These are phyloP conservation scores for Talaromyces sp. DNA, from an alignment of 2,329 filamentous ascomycete genomes.

Conservation along the genomic window DNA sequence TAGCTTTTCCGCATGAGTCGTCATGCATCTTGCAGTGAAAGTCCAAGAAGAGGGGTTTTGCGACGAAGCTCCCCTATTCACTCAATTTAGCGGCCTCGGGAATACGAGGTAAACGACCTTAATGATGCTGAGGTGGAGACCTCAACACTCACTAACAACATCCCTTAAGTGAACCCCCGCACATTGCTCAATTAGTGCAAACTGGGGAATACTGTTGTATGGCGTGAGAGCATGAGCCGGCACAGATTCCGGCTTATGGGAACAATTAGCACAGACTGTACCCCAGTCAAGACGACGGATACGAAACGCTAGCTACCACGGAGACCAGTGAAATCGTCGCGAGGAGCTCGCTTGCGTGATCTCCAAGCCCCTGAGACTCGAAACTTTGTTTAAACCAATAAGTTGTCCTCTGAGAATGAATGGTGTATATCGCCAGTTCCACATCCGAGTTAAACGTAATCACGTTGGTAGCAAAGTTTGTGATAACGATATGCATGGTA, in stretches of 20 bases:
- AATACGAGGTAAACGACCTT: conserved; percentile 8
- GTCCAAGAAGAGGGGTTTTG: not conserved
- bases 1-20: not conserved
- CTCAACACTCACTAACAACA: not conserved
- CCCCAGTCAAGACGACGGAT: not conserved
- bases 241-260: not conserved
- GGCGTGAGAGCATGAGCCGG: not conserved
- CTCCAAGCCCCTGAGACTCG: not conserved
- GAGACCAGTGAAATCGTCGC: not conserved
- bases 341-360: not conserved
- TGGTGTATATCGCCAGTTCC: not conserved
- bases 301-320: not conserved
- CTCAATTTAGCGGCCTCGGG: not conserved
- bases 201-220: not conserved
- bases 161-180: not conserved
- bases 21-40: not conserved
- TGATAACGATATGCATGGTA: too few relatives aligned
- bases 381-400: not conserved
- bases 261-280: not conserved
- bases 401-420: not conserved
- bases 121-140: not conserved
- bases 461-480: too few relatives aligned
- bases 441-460: not conserved
- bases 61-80: not conserved
- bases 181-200: not conserved